A percentile compares a stretch with the other conserved stretches of the same genome.
Evolutionary conservation across 176 grass and related monocot species (phyloP).

Genomic region (Avena atlantica): DNA sequence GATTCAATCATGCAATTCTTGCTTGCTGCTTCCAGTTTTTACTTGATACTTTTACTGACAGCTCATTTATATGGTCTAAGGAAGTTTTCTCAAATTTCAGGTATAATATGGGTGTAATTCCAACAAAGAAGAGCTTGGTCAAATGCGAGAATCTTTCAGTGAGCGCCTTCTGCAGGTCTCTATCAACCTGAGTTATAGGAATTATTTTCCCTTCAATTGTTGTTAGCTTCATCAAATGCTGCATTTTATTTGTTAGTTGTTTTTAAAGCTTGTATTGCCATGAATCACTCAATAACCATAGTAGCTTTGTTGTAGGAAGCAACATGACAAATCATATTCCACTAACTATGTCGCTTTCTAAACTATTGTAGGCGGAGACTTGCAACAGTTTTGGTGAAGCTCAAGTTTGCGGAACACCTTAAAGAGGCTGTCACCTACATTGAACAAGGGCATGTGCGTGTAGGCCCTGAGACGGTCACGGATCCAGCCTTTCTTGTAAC

Average conservation of each 20-base stretch:
- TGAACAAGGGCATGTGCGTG: constrained; percentile 80
- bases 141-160: constrained; percentile 77
- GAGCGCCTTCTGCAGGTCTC: constrained; percentile 80
- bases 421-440: constrained; percentile 92
- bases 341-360: neutral
- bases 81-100: constrained; percentile 46
- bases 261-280: neutral
- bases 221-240: neutral
- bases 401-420: constrained; percentile 88
- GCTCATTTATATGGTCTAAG: constrained; percentile 21
- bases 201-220: neutral
- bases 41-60: neutral
- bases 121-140: constrained; percentile 72
- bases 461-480: constrained; percentile 75
- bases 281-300: neutral
- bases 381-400: constrained; percentile 74
- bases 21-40: neutral
- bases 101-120: constrained; percentile 87
- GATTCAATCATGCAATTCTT: constrained; percentile 7
- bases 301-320: neutral
- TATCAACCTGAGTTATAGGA: neutral
- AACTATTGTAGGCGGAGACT: constrained; percentile 65
- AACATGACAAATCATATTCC: neutral
- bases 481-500: constrained; percentile 91
- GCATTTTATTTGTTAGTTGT: too few relatives aligned